These are phyloP conservation scores for Nicotiana knightiana DNA, from an alignment of 257 asterid species.

Conservation along the genomic window DNA sequence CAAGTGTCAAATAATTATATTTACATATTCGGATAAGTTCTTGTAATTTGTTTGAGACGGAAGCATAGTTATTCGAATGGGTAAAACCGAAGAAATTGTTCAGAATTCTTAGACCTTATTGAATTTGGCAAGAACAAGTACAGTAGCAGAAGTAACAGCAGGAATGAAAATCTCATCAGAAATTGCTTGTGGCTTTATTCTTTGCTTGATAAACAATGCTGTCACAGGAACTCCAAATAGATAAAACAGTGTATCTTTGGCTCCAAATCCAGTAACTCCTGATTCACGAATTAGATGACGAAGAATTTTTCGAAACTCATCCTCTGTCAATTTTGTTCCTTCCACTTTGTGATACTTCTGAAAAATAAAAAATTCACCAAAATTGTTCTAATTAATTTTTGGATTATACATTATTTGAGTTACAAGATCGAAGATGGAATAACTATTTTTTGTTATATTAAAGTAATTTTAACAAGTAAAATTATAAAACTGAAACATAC, in stretches of 20 bases:
- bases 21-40: neutral
- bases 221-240: slow-evolving; percentile 59
- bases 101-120: slow-evolving; percentile 32
- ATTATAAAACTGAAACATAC: neutral
- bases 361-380: neutral
- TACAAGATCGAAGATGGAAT: too few species aligned
- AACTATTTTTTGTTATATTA: neutral
- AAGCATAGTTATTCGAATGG: neutral
- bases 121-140: slow-evolving; percentile 50
- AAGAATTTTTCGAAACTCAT: slow-evolving; percentile 53
- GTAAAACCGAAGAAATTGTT: neutral
- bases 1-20: neutral
- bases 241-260: slow-evolving; percentile 56
- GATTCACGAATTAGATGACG: slow-evolving; percentile 43
- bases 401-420: too few species aligned
- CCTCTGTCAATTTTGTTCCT: slow-evolving; percentile 39
- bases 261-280: slow-evolving; percentile 61
- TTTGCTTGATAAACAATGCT: slow-evolving; percentile 41
- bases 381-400: neutral
- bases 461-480: neutral
- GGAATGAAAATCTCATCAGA: slow-evolving; percentile 55
- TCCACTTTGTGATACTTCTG: slow-evolving; percentile 52
- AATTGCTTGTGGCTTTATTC: slow-evolving; percentile 32
- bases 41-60: too few species aligned
- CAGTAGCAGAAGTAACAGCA: slow-evolving; percentile 54